These are phyloP conservation scores for Boletus holoroseus DNA, from an alignment of 1,284 basidiomycete species.

Conservation along the genomic window DNA sequence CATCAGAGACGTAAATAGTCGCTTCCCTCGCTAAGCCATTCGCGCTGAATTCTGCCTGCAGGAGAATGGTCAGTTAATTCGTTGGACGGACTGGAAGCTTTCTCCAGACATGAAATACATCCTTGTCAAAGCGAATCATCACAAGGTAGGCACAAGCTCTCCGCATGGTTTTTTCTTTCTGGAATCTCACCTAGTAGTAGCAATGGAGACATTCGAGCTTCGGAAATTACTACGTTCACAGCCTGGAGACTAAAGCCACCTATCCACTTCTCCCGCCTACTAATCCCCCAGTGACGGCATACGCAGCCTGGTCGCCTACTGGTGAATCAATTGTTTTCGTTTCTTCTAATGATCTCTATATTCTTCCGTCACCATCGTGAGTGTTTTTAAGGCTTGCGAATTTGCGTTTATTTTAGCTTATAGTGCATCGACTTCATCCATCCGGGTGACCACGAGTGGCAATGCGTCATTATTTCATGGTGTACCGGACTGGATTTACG, in stretches of 20 bases:
- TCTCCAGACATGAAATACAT: constrained; percentile 86
- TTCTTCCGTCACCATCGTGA: constrained; percentile 60
- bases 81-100: constrained; percentile 65
- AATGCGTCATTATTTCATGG: constrained; percentile 87
- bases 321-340: constrained; percentile 82
- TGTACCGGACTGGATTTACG: constrained; percentile 96
- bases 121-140: constrained; percentile 67
- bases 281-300: constrained; percentile 64
- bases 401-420: constrained; percentile 5
- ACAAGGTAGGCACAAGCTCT: constrained; percentile 48
- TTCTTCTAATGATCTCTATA: constrained; percentile 76
- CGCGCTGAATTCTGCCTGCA: constrained; percentile 28
- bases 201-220: constrained; percentile 92
- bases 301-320: constrained; percentile 82
- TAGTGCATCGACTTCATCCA: constrained; percentile 44
- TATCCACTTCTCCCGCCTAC: constrained; percentile 63
- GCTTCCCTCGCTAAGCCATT: neutral
- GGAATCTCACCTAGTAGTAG: constrained; percentile 33
- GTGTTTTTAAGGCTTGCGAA: constrained; percentile 20
- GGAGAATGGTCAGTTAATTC: constrained; percentile 53
- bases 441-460: constrained; percentile 80
- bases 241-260: constrained; percentile 56
- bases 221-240: constrained; percentile 84
- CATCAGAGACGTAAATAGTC: constrained; percentile 54
- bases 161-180: neutral